Conservation (phyloP, 1,284 basidiomycete species). For the Leccinum holopus region DNA sequence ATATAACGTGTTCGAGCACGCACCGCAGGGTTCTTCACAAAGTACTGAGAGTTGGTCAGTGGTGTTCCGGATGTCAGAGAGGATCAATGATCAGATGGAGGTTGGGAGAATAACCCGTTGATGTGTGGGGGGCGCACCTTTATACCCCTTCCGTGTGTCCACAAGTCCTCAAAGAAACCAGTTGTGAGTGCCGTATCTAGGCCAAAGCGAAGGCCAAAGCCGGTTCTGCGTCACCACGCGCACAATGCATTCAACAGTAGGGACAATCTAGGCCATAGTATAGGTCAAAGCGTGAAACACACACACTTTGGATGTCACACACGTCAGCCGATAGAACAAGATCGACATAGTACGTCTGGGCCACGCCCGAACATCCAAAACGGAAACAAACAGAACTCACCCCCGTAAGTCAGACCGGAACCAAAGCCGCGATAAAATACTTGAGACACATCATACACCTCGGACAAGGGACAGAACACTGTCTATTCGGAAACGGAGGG, state of each 20-base stretch:
- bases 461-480: slow-evolving; percentile 37
- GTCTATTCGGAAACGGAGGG: too few relatives aligned
- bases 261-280: not conserved
- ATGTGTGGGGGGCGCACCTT: not conserved
- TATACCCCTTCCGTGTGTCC: not conserved
- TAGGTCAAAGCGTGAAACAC: slow-evolving; percentile 4
- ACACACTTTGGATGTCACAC: not conserved
- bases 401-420: not conserved
- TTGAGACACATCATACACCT: slow-evolving; percentile 74
- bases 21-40: not conserved
- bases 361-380: not conserved
- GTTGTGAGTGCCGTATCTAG: not conserved
- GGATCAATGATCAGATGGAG: too few relatives aligned
- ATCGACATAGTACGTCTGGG: not conserved
- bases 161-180: not conserved
- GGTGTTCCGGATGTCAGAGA: not conserved
- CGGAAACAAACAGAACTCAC: not conserved
- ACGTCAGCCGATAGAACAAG: not conserved
- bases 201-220: not conserved
- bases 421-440: slow-evolving; percentile 2
- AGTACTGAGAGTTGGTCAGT: not conserved
- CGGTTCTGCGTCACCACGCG: not conserved
- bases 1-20: not conserved
- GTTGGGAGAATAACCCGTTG: not conserved
- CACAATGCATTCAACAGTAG: too few relatives aligned